Evolutionary conservation across 306 rosid species (phyloP), one percentile per base, ranked within the genome.

Genomic region (Quercus glauca): DNA sequence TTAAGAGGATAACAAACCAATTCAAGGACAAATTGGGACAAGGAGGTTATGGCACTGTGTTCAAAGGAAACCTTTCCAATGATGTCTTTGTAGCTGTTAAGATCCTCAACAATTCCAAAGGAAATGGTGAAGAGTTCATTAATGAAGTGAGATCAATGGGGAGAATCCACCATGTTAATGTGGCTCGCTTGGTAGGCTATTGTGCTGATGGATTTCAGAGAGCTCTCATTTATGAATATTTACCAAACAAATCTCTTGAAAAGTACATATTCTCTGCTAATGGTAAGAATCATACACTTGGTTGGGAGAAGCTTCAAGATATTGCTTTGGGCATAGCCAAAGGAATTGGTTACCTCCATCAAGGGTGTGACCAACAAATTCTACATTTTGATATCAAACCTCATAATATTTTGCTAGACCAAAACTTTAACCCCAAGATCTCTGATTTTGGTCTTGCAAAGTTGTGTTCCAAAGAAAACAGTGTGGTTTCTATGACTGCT

Each of bases 361-460:
- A 60, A 23, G 84, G 87, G 0, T 84, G 87, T 49, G 61, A 80
- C 28, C 76, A 73, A 76, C 76, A 76, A 49, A 84, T 84, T 72
- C 26, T 83, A 1, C 87, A 79, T 75, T 79, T 79, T 35, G 83
- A 83, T 41, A 78, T 83, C 61, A 83, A 83, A 15, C 82, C 82
- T 10, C 78, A 56, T 4, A 79, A 79, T 17, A 55, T 79, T 6
- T 58, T 79, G n/a, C 37, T 79, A 1, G 82, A 72, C 20, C 43
- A 79, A 0, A 79, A 73, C 5, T 72, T 79, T 4, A 57, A 11
- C 6, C 80, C 86, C 13, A 79, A 83, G 49, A 81, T 79, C 23
- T 83, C 87, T 2, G 83, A 83, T 53, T 83, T 79, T 71, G 83
- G 83, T 13, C 81, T 83, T 31, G 83, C 81, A 17, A 83, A 73